Evolutionary conservation across 148 eudicot species (phyloP).

Genomic region (Vaccinium darrowii): DNA sequence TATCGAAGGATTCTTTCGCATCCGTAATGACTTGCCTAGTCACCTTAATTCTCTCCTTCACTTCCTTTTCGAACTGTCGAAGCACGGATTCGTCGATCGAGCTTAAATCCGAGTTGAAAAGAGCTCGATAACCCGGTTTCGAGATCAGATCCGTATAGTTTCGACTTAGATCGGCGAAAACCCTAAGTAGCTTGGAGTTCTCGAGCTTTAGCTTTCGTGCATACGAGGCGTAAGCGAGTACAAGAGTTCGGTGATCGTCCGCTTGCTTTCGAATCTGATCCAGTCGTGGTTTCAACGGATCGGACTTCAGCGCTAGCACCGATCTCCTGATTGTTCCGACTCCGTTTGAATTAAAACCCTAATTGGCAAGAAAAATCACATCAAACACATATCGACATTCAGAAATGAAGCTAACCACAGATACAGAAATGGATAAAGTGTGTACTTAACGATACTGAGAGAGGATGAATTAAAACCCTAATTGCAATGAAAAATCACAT

Average conservation of each 20-base stretch:
- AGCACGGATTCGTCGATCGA: conserved; percentile 62
- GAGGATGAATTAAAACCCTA: conserved; percentile 16
- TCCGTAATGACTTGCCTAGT: conserved; percentile 82
- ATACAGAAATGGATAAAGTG: background rate
- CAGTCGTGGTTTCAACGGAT: conserved; percentile 56
- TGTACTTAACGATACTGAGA: conserved; percentile 18
- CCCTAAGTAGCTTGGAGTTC: conserved; percentile 56
- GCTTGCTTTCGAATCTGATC: conserved; percentile 69
- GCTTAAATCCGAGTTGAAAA: conserved; percentile 52
- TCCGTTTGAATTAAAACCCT: conserved; percentile 9
- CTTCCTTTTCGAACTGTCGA: conserved; percentile 82
- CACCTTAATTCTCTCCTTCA: conserved; percentile 77
- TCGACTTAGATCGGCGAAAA: conserved; percentile 53
- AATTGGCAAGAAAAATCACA: background rate
- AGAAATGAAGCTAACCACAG: background rate
- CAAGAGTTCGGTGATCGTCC: conserved; percentile 51
- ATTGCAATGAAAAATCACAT: background rate
- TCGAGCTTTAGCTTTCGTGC: conserved; percentile 72
- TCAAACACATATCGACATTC: background rate
- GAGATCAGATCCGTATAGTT: conserved; percentile 51
- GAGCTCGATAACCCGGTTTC: conserved; percentile 32
- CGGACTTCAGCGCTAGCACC: conserved; percentile 50
- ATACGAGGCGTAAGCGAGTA: conserved; percentile 54
- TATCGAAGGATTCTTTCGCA: conserved; percentile 88
- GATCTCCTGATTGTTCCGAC: conserved; percentile 34